These are phyloP conservation scores for Suhomyces vadensis DNA, from an alignment of 805 yeast species.

Conservation along the genomic window DNA sequence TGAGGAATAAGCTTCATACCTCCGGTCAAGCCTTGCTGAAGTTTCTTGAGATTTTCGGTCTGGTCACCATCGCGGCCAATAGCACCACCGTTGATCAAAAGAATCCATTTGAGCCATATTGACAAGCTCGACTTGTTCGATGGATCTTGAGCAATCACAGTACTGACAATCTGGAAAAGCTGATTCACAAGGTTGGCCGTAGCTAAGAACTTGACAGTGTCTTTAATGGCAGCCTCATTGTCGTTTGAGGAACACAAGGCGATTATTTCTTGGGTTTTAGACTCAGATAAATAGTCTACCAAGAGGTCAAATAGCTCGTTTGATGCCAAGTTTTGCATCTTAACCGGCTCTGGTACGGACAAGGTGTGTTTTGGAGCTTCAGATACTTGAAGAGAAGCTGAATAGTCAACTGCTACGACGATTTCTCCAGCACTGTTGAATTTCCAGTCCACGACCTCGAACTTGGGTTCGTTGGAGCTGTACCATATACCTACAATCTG, in stretches of 20 bases:
- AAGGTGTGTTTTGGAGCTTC: conserved; percentile 9
- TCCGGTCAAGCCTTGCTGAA: conserved; percentile 58
- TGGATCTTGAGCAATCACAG: conserved; percentile 30
- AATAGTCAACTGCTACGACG: conserved; percentile 11
- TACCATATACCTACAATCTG: conserved; percentile 42
- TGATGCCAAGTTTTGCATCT: conserved; percentile 23
- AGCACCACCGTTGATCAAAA: conserved; percentile 69
- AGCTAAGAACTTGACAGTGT: conserved; percentile 37
- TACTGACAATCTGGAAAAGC: conserved; percentile 30
- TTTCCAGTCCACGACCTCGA: conserved; percentile 18
- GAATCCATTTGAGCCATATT: conserved; percentile 80
- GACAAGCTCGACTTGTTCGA: conserved; percentile 30
- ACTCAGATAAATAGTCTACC: conserved; percentile 9
- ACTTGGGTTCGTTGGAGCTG: conserved; percentile 31
- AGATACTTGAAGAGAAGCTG: neutral
- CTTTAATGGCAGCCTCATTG: conserved; percentile 33
- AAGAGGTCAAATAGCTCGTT: conserved; percentile 21
- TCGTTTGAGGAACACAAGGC: conserved; percentile 30
- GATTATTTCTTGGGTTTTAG: conserved; percentile 11
- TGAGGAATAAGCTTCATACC: conserved; percentile 62
- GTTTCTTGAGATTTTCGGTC: conserved; percentile 52
- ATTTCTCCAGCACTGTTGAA: conserved; percentile 13
- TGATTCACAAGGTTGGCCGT: conserved; percentile 17
- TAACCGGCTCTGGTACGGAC: conserved; percentile 21
- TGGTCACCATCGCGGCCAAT: conserved; percentile 53